Evolutionary conservation across 768 basidiomycete genomes (phyloP), one percentile per base, ranked within the genome.

Genomic region (Boletales sp.): DNA sequence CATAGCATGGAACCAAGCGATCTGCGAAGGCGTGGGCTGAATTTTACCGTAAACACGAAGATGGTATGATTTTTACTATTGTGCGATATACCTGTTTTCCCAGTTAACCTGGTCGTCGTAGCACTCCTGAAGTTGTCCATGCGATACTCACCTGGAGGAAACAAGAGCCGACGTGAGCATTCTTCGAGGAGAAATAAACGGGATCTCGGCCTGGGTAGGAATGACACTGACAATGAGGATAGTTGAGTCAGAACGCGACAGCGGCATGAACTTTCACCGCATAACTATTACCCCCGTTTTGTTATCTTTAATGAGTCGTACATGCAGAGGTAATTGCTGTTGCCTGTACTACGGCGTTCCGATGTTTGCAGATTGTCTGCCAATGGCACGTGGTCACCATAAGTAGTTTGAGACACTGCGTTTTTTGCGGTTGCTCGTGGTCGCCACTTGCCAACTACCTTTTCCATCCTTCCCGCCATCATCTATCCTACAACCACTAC

Each of bases 11-110:
- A 58, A 65, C 61, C 14, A 57, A 54, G 31, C 72, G 85, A 53
- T 71, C 79, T 33, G 61, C 64, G 4, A 83, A 79, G 57, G 73
- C 82, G 8, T 87, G 84, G 84, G 73, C 69, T 17, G 82, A 84
- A 59, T 81, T 76, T 55, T 83, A 79, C 57, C 73, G 82, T 30
- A 71, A 69, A 50, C 68, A 81, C 53, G 77, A 81, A 62, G 43
- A 61, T 50, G 67, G 85, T 83, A 44, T 36, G 68, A 66, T 37
- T 55, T n/a, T 14, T 38, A 46, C n/a, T 33, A 36, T 48, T 21
- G 25, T 21, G 7, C 47, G n/a, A 18, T n/a, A 30, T 12, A 9
- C 37, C 13, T 37, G 31, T 46, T 45, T 33, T 33, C 15, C 19
- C 49, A 7, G 51, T 42, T 56, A 31, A 63, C 49, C 13, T 37